Evolutionary conservation across 1,284 basidiomycete species (phyloP), one percentile per base, ranked within the genome.

Genomic region (Sporisorium scitamineum): DNA sequence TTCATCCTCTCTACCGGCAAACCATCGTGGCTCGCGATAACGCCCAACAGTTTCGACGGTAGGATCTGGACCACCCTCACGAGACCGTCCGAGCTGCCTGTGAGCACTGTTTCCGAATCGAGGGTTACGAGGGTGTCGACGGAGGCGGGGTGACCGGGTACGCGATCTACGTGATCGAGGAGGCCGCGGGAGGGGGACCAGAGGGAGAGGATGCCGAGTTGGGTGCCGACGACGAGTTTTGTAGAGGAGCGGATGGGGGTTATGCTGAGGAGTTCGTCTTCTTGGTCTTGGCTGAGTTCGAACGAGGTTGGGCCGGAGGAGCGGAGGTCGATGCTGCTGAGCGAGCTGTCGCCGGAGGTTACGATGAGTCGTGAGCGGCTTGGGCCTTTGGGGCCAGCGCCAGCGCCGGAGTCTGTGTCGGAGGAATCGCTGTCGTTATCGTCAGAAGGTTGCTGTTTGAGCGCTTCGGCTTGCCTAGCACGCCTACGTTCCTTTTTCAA

Each of bases 21-120:
- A 0, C 80, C 83, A 10, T 92, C 93, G 80, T 97, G 94, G 79
- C 95, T 93, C 14, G 92, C 92, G 44, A 97, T 90, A 42, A 96
- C 92, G 18, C 95, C 95, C 31, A 97, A 86, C 22, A 98, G 89
- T 83, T 94, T 94, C 70, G 93, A 94, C 0, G 95, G 95, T 59
- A 95, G 89, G 39, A 97, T 88, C 84, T 96, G 91, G 2, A 97
- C 92, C 31, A 94, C 94, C 50, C 95, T 90, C 39, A 98, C 88
- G 79, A 95, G 89, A 0, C 95, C 95, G 84, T 98, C 95, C 5
- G 94, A 94, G 0, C 94, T 95, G 3, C 95, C 95, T 0, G 95
- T 95, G 2, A 96, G 89, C 61, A 97, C 89, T 31, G 89, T 86
- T 76, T 89, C 88, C 8, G 84, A 80, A 0, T 93, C 94, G 59